phyloP scores from a whole-genome alignment of 2,329 filamentous ascomycete species.

The Ascochyta koolunga region DNA sequence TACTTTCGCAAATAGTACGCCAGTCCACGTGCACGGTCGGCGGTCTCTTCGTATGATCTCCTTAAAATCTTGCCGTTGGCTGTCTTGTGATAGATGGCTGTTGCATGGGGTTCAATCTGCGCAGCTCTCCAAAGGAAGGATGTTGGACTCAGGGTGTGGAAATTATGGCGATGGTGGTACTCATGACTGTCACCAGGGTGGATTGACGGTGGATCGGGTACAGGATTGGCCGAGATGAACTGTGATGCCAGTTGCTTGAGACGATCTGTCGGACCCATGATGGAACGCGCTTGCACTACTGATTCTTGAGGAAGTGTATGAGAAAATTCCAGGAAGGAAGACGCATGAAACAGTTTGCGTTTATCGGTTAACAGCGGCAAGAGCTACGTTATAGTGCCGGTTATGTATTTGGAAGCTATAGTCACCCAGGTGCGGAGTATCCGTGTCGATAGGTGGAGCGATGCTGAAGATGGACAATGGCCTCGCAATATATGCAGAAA shows the following conservation, averaged over 20 bases:
- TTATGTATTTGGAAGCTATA: conserved; percentile 10
- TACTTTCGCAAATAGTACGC: conserved; percentile 85
- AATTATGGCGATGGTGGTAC: conserved; percentile 60
- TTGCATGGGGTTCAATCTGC: conserved; percentile 78
- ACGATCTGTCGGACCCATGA: conserved; percentile 31
- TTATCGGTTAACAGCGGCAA: not conserved
- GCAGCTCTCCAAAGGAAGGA: conserved; percentile 86
- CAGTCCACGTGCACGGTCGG: conserved; percentile 83
- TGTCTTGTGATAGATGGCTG: conserved; percentile 85
- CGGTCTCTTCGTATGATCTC: conserved; percentile 79
- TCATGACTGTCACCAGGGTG: conserved; percentile 44
- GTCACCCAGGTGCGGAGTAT: conserved; percentile 26
- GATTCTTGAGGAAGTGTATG: not conserved
- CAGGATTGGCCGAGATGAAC: conserved; percentile 41
- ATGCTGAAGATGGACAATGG: conserved; percentile 4
- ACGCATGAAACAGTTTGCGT: not conserved
- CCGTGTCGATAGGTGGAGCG: conserved; percentile 5
- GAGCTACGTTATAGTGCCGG: conserved; percentile 14
- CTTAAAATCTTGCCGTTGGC: conserved; percentile 75
- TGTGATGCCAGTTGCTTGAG: conserved; percentile 48
- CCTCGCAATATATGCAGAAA: not conserved
- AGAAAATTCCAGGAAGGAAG: not conserved
- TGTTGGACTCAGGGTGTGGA: conserved; percentile 84
- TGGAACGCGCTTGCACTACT: not conserved
- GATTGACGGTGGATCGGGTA: conserved; percentile 45